Base-by-base conservation (phyloP, 805 yeast species). In the Candida coleopterorum region DNA sequence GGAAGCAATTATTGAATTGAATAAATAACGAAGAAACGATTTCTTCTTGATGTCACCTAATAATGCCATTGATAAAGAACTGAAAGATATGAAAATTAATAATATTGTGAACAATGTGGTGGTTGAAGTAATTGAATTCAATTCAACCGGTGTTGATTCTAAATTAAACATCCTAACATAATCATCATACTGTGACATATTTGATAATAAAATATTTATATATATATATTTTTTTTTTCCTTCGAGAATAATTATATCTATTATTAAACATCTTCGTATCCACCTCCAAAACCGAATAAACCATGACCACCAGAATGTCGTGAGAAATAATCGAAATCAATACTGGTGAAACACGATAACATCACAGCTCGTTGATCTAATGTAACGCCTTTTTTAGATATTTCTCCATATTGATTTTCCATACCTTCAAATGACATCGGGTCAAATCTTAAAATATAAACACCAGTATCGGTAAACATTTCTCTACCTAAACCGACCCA, bases 401-500 rank as follows among this genome's bases (percentile, higher is more conserved):
- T 22, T 6, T 31, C 21, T 2, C 79, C 77, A 44, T 78, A 77
- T 25, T 65, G 45, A 24, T 63, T 67, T 11, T 70, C 77, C 48
- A 79, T 59, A 0, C 82, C 85, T 3, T 67, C 71, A 46, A 82
- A 81, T 44, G 85, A 70, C 16, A 68, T 68, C 1, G 84, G 81
- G 49, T 85, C 95, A 85, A 88, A 83, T 41, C 96, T 63, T 20
- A 90, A 62, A 21, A 89, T 77, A 56, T 93, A 90, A 2, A 87
- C 89, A 43, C 97, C 97, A 0, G 96, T 85, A 58, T 93, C 97
- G 0, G 97, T 89, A 52, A 90, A 82, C 50, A 89, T 60, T 55
- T 93, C 98, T 50, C 97, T 73, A 2, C 94, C 95, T 28, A 93
- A 62, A 0, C 98, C 98, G 5, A 85, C 95, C 93, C 96, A 93